These are phyloP conservation scores for Berkeleyomyces basicola DNA, from an alignment of 2,329 filamentous ascomycete species.

Conservation along the genomic window DNA sequence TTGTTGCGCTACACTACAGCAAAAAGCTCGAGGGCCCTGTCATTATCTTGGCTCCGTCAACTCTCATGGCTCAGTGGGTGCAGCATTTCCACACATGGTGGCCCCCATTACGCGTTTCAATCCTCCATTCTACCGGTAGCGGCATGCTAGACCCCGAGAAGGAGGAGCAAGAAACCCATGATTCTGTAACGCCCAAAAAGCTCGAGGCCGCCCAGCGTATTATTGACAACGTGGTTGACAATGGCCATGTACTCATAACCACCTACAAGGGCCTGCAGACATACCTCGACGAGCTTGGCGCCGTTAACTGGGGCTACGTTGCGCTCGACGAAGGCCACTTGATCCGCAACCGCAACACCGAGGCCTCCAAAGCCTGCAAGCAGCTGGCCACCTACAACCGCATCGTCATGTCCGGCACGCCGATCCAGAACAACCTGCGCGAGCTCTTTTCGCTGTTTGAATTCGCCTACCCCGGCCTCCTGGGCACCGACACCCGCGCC, in stretches of 20 bases:
- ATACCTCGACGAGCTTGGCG: conserved; percentile 67
- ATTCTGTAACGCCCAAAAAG: conserved; percentile 28
- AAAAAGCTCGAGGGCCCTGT: conserved; percentile 68
- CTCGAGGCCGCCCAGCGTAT: conserved; percentile 61
- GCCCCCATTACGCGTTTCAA: conserved; percentile 93
- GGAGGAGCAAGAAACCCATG: conserved; percentile 35
- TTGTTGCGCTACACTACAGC: conserved; percentile 86
- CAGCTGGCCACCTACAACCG: conserved; percentile 79
- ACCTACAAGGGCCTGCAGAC: conserved; percentile 94
- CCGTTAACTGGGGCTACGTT: conserved; percentile 80
- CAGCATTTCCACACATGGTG: conserved; percentile 98
- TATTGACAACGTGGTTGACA: conserved; percentile 60
- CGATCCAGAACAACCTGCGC: conserved; percentile 90
- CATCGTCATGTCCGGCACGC: conserved; percentile 86
- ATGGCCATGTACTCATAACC: conserved; percentile 87
- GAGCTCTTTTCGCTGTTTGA: conserved; percentile 97
- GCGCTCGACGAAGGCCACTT: conserved; percentile 96
- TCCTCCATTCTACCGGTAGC: conserved; percentile 86
- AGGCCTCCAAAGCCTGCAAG: conserved; percentile 90
- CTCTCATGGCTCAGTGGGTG: conserved; percentile 92
- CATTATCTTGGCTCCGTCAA: conserved; percentile 85
- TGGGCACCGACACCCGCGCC: conserved; percentile 71
- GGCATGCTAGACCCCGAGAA: conserved; percentile 80
- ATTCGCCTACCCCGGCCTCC: conserved; percentile 89
- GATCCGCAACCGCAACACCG: conserved; percentile 89